phyloP scores from a whole-genome alignment of 225 moss, liverwort and hornwort genomes.

The Pseudoscleropodium purum region DNA sequence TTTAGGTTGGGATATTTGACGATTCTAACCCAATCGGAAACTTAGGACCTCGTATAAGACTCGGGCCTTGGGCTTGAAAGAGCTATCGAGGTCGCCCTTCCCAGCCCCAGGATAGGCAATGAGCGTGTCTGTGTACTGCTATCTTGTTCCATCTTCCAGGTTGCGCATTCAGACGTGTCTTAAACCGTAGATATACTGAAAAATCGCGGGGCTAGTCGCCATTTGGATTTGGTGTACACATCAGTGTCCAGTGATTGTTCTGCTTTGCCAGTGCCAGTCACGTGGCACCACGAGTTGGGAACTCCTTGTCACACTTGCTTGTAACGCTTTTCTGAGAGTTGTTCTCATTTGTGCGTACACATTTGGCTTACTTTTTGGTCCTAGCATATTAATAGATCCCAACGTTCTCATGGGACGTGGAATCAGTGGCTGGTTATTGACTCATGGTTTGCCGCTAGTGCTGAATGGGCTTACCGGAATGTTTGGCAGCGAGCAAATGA shows the following conservation, averaged over 20 bases:
- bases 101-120: background rate
- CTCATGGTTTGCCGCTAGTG: background rate
- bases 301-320: background rate
- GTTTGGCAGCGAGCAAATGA: constrained; percentile 83
- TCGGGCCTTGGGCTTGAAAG: background rate
- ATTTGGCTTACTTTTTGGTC: background rate
- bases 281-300: background rate
- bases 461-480: background rate
- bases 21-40: background rate
- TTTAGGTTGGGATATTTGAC: background rate
- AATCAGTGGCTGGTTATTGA: background rate
- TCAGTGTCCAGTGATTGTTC: background rate
- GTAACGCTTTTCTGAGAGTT: background rate
- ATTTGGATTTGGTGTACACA: background rate
- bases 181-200: background rate
- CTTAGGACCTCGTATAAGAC: background rate
- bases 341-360: background rate
- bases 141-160: background rate
- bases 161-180: background rate
- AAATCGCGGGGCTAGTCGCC: too few species aligned
- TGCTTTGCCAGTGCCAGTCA: background rate
- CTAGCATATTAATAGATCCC: background rate
- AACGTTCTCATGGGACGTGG: background rate
- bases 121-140: background rate
- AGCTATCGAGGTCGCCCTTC: background rate